phyloP scores from a whole-genome alignment of 176 grass and related monocot genomes.

The Olyra latifolia region DNA sequence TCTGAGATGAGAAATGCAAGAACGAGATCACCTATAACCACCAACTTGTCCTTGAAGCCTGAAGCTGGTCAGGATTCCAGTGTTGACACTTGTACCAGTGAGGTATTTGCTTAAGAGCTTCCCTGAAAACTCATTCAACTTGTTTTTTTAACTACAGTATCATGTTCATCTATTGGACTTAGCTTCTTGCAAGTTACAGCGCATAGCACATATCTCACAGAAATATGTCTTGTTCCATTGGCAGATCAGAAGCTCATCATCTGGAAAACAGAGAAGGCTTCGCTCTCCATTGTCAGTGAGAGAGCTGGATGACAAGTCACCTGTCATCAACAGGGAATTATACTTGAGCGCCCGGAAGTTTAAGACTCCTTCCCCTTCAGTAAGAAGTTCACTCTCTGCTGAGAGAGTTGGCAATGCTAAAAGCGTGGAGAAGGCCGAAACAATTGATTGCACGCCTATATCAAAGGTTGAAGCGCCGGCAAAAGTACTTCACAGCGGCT shows the following conservation, averaged over 20 bases:
- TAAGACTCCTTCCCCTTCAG: slow-evolving; percentile 58
- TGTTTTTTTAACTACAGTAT: not conserved
- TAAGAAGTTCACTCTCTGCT: slow-evolving; percentile 58
- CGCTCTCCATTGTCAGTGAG: slow-evolving; percentile 48
- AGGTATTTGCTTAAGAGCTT: slow-evolving; percentile 41
- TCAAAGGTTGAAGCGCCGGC: slow-evolving; percentile 34
- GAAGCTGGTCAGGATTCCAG: slow-evolving; percentile 46
- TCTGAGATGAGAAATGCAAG: slow-evolving; percentile 51
- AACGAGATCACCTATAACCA: slow-evolving; percentile 48
- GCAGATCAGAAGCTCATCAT: slow-evolving; percentile 65
- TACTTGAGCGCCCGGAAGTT: slow-evolving; percentile 43
- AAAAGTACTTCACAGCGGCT: slow-evolving; percentile 29
- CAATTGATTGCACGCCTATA: slow-evolving; percentile 39
- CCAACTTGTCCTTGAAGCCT: slow-evolving; percentile 36
- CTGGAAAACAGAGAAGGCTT: slow-evolving; percentile 65
- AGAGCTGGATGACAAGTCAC: slow-evolving; percentile 54
- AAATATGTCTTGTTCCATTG: not conserved
- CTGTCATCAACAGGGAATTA: slow-evolving; percentile 43
- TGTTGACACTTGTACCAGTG: slow-evolving; percentile 31
- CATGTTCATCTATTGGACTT: not conserved
- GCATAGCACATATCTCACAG: not conserved
- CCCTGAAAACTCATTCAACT: not conserved
- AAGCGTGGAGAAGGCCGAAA: slow-evolving; percentile 41
- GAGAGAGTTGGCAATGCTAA: slow-evolving; percentile 42
- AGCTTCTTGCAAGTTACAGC: not conserved